Percentiles rank a stretch among this genome's conserved stretches.
These are phyloP conservation scores for Kandelia obovata DNA, from an alignment of 345 rosid genomes.

Conservation along the genomic window DNA sequence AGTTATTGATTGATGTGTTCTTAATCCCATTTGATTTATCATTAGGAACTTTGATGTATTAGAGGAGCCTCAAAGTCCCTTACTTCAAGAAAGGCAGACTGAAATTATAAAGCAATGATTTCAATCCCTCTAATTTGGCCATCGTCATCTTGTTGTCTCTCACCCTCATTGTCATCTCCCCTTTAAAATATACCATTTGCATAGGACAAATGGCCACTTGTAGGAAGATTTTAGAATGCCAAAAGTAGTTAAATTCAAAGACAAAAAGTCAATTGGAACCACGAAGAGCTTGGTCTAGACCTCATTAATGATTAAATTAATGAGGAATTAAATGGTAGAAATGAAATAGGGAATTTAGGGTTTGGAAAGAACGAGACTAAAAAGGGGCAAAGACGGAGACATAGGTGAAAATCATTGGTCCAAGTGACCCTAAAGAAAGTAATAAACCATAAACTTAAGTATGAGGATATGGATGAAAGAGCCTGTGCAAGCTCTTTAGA, in stretches of 20 bases:
- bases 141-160: no score
- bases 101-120: no score
- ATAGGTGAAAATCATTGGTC: constrained; percentile 42
- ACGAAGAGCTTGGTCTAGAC: constrained; percentile 55
- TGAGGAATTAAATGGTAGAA: constrained; percentile 48
- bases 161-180: no score
- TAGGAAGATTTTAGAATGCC: no score
- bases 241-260: background rate
- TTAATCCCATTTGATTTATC: no score
- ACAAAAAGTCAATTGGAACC: constrained; percentile 16
- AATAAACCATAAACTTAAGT: constrained; percentile 62
- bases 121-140: no score
- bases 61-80: no score
- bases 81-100: no score
- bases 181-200: no score
- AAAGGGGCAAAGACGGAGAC: constrained; percentile 11
- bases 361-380: constrained; percentile 23
- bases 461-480: constrained; percentile 58
- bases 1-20: no score
- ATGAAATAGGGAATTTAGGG: constrained; percentile 44
- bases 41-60: no score
- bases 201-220: no score
- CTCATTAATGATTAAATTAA: constrained; percentile 76
- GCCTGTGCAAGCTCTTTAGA: constrained; percentile 86
- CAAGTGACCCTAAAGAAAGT: constrained; percentile 81